Evolutionary conservation across 1,139 yeast genomes (phyloP).

Genomic region (Zygosaccharomyces pseudobailii): DNA sequence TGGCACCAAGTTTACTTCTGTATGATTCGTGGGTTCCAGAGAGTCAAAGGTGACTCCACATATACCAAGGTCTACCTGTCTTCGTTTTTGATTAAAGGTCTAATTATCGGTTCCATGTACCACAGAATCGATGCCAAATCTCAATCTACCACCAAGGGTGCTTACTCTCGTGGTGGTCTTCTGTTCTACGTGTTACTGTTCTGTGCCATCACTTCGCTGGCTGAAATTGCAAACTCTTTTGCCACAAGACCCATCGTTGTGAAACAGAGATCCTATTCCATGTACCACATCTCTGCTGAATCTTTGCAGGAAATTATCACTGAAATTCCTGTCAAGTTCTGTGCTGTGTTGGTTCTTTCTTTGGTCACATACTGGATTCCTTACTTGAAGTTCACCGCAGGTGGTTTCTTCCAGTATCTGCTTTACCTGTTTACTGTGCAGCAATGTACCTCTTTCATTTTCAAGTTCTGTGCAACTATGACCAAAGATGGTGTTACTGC

Average conservation of each 20-base stretch:
- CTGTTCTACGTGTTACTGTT: slow-evolving; percentile 54
- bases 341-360: slow-evolving; percentile 42
- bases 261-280: slow-evolving; percentile 58
- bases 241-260: slow-evolving; percentile 56
- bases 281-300: slow-evolving; percentile 66
- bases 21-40: slow-evolving; percentile 50
- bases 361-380: slow-evolving; percentile 56
- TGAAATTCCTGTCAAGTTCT: slow-evolving; percentile 53
- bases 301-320: slow-evolving; percentile 55
- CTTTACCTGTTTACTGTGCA: slow-evolving; percentile 45
- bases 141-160: slow-evolving; percentile 45
- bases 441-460: slow-evolving; percentile 51
- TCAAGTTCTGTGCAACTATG: slow-evolving; percentile 55
- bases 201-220: slow-evolving; percentile 53
- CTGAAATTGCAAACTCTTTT: slow-evolving; percentile 53
- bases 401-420: slow-evolving; percentile 55
- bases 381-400: slow-evolving; percentile 52
- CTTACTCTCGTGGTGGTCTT: slow-evolving; percentile 54
- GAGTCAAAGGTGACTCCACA: slow-evolving; percentile 52
- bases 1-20: slow-evolving; percentile 42
- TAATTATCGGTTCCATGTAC: slow-evolving; percentile 53
- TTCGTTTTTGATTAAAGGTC: slow-evolving; percentile 49
- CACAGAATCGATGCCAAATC: slow-evolving; percentile 40
- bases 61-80: slow-evolving; percentile 46
- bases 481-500: slow-evolving; percentile 55